Evolutionary conservation across 1,284 basidiomycete genomes (phyloP), one percentile per base, ranked within the genome.

Genomic region (Earliella scabrosa): DNA sequence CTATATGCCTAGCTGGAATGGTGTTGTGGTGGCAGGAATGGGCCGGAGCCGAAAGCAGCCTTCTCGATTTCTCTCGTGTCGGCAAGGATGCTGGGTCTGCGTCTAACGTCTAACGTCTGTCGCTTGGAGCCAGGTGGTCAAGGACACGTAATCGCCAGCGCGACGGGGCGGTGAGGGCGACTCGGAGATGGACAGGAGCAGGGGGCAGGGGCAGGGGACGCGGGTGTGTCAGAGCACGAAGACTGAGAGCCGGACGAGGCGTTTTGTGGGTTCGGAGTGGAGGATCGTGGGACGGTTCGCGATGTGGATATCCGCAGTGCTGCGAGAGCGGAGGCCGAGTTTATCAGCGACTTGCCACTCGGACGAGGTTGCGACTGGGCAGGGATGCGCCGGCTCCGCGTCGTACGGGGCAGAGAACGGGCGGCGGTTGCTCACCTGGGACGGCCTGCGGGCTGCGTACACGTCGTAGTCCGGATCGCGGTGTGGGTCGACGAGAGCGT

Each of bases 131-230:
- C 40, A n/a, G 45, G 27, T 21, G 40, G 51, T 41, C 27, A 44
- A 47, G 47, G 56, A 57, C 59, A 66, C 65, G 66, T 65, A 63
- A 65, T 60, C 44, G 41, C 26, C 21, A 41, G n/a, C 23, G 40
- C 24, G 50, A 16, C 40, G 21, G 24, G 39, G 3, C 23, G 38
- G 45, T 23, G 53, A 32, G 24, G 50, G 41, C 50, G 23, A 49
- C n/a, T n/a, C n/a, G n/a, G n/a, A n/a, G n/a, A n/a, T n/a, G n/a
- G n/a, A n/a, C n/a, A n/a, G n/a, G n/a, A n/a, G n/a, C n/a, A n/a
- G 14, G 32, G 44, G 51, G 31, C 5, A 20, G 7, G 32, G 29
- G 45, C 20, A 14, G 11, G 31, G 45, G 13, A 10, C 23, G 24
- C 23, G 23, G n/a, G 20, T 23, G 21, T 24, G 45, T 35, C 32